Evolutionary conservation across 768 basidiomycete genomes (phyloP).

Genomic region (Melanogaster broomeanus): DNA sequence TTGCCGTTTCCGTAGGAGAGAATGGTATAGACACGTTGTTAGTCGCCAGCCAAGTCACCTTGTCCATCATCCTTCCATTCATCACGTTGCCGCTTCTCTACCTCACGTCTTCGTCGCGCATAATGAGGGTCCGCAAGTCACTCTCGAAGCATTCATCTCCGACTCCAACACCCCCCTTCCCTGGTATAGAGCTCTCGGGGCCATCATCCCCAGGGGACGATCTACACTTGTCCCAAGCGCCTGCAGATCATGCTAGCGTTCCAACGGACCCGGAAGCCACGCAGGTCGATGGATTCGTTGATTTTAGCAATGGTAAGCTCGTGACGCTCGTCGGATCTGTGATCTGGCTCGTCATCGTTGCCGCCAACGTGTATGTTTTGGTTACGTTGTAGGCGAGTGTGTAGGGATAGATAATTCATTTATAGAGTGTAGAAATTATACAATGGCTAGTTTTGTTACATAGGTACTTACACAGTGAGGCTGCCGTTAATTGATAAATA

Average conservation of each 20-base stretch:
- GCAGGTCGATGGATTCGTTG: conserved; percentile 42
- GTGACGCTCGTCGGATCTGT: conserved; percentile 49
- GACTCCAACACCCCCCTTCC: background rate
- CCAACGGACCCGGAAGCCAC: conserved; percentile 4
- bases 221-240: background rate
- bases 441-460: no score
- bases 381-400: conserved; percentile 42
- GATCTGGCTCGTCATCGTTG: conserved; percentile 66
- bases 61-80: conserved; percentile 85
- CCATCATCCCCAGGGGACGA: background rate
- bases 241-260: background rate
- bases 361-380: conserved; percentile 80
- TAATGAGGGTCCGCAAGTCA: conserved; percentile 65
- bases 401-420: no score
- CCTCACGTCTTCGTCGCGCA: conserved; percentile 61
- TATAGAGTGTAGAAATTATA: background rate
- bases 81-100: conserved; percentile 80
- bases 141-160: background rate
- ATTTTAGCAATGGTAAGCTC: conserved; percentile 64
- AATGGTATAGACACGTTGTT: conserved; percentile 75
- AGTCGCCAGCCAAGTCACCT: conserved; percentile 82
- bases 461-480: no score
- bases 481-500: no score
- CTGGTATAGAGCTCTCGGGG: no score
- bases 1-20: conserved; percentile 72